Conservation (phyloP, 768 basidiomycete genomes). For the Lactarius sanguifluus region DNA sequence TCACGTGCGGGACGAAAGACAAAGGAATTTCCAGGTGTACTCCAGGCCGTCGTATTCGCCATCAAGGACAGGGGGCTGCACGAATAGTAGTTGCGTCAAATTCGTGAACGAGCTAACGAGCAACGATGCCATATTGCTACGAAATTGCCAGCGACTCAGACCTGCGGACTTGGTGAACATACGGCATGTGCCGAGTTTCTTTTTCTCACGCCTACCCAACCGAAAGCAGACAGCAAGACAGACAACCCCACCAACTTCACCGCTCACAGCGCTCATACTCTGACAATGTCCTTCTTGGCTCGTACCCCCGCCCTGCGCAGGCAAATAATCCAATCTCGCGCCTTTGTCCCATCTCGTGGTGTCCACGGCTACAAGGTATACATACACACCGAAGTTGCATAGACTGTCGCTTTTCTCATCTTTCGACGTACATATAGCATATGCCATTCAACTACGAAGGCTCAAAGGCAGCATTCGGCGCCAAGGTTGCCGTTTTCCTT, state of each 20-base stretch:
- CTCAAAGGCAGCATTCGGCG: conserved; percentile 22
- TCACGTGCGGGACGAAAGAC: conserved; percentile 78
- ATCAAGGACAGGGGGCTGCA: conserved; percentile 52
- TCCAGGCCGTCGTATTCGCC: conserved; percentile 73
- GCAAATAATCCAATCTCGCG: conserved; percentile 25
- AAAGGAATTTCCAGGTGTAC: conserved; percentile 66
- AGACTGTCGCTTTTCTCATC: background rate
- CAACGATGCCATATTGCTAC: conserved; percentile 4
- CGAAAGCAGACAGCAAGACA: background rate
- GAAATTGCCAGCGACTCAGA: background rate
- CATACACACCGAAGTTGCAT: background rate
- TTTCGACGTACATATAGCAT: conserved; percentile 17
- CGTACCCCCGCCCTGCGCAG: conserved; percentile 25
- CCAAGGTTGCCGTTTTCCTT: conserved; percentile 26
- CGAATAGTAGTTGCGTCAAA: conserved; percentile 37
- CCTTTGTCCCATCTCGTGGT: conserved; percentile 25
- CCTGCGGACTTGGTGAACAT: background rate
- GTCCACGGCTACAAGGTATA: conserved; percentile 26
- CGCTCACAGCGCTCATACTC: background rate
- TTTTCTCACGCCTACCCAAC: conserved; percentile 8
- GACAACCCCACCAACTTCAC: conserved; percentile 18
- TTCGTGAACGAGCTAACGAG: conserved; percentile 11
- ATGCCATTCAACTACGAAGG: conserved; percentile 28
- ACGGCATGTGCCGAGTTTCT: background rate
- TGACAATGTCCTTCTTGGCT: conserved; percentile 29